Evolutionary conservation across 2,329 filamentous ascomycete genomes (phyloP).

Genomic region (Diaporthe velutina): DNA sequence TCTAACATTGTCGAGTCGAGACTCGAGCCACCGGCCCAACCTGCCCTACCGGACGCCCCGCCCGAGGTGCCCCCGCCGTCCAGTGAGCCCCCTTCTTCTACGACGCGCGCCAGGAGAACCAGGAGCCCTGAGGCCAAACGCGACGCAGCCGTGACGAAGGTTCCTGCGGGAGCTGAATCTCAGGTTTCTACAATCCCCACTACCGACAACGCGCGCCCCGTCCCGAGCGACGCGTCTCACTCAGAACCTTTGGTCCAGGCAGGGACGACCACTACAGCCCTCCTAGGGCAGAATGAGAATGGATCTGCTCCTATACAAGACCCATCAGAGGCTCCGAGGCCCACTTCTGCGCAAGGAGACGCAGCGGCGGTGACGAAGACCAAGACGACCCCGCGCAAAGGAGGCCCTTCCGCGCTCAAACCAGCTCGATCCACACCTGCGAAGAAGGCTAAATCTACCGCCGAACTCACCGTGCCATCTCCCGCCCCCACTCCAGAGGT

Average conservation of each 20-base stretch:
- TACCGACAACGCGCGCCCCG: background rate
- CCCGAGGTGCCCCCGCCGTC: background rate
- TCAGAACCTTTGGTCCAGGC: background rate
- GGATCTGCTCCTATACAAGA: background rate
- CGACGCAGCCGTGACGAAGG: background rate
- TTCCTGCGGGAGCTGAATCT: background rate
- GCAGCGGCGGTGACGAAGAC: background rate
- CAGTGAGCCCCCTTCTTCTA: background rate
- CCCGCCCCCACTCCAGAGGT: background rate
- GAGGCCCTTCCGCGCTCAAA: slow-evolving; percentile 21
- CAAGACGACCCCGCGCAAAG: slow-evolving; percentile 2
- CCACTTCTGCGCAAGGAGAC: slow-evolving; percentile 9
- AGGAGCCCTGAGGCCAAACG: slow-evolving; percentile 29
- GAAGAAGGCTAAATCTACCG: slow-evolving; percentile 17
- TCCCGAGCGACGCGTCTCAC: background rate
- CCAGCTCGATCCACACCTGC: slow-evolving; percentile 5
- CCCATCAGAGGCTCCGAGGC: background rate
- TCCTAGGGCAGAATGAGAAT: background rate
- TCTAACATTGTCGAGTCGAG: slow-evolving; percentile 23
- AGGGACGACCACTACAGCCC: background rate
- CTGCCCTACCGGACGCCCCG: background rate
- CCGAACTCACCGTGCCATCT: slow-evolving; percentile 30
- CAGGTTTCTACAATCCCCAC: background rate
- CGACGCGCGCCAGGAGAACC: background rate
- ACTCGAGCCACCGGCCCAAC: background rate